Percentiles rank a stretch among this genome's conserved stretches.
Conservation (phyloP, 2,329 filamentous ascomycete species). For the Aureobasidium musti region DNA sequence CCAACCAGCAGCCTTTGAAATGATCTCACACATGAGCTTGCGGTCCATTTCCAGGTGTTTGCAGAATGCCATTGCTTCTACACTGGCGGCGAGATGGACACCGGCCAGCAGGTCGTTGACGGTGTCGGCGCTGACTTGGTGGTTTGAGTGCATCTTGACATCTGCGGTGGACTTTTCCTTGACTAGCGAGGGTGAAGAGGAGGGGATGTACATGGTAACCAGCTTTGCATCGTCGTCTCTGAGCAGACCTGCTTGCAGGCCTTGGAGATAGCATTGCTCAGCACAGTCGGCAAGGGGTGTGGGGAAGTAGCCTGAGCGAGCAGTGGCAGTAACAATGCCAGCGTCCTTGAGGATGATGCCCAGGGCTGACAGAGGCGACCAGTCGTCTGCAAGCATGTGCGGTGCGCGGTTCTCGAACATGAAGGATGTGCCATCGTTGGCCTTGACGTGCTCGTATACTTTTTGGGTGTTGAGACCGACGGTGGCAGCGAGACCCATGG, state of each 20-base stretch:
- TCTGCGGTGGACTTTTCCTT: conserved; percentile 41
- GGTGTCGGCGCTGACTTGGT: conserved; percentile 42
- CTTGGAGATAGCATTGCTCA: conserved; percentile 66
- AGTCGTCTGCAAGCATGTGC: conserved; percentile 56
- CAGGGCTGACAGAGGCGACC: conserved; percentile 49
- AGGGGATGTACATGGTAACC: conserved; percentile 55
- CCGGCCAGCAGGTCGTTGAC: conserved; percentile 47
- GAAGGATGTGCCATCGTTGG: conserved; percentile 49
- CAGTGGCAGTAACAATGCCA: conserved; percentile 68
- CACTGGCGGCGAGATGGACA: conserved; percentile 54
- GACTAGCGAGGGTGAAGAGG: conserved; percentile 40
- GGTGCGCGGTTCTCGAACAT: conserved; percentile 61
- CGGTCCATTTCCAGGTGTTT: conserved; percentile 50
- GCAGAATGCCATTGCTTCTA: conserved; percentile 53
- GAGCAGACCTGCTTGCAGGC: conserved; percentile 59
- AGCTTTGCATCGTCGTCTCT: conserved; percentile 58
- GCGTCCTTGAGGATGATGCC: conserved; percentile 54
- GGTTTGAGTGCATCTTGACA: conserved; percentile 43
- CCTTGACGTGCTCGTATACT: conserved; percentile 52
- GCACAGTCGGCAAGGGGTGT: conserved; percentile 63
- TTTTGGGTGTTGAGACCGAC: conserved; percentile 56
- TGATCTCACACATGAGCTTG: conserved; percentile 50
- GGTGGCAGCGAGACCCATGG: conserved; percentile 58
- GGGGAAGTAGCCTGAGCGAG: conserved; percentile 59
- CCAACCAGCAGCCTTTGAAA: conserved; percentile 52